Percentiles rank a stretch among this genome's conserved stretches.
These are phyloP conservation scores for Ammopiptanthus mongolicus DNA, from an alignment of 306 rosid genomes.

Conservation along the genomic window DNA sequence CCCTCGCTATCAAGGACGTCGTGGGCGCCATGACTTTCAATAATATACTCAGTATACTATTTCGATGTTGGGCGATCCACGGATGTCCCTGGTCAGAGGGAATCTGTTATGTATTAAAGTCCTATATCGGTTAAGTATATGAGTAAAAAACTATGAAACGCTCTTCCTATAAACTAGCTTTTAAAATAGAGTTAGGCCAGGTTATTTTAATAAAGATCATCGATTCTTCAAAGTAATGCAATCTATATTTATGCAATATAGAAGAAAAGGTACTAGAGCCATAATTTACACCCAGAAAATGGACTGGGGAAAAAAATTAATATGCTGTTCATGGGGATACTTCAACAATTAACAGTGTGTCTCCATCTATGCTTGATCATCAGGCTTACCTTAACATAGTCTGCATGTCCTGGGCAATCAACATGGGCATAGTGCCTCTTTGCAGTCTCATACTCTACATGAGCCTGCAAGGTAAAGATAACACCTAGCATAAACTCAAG, in stretches of 20 bases:
- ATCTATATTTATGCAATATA: neutral
- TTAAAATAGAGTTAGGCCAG: too few relatives aligned
- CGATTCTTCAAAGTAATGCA: neutral
- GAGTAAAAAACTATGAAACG: too few relatives aligned
- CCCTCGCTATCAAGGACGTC: too few relatives aligned
- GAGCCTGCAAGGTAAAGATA: conserved; percentile 56
- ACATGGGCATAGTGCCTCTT: conserved; percentile 96
- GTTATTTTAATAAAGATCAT: neutral
- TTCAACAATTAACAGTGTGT: neutral
- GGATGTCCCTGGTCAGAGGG: too few relatives aligned
- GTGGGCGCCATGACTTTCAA: too few relatives aligned
- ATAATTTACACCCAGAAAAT: neutral
- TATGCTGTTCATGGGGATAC: neutral
- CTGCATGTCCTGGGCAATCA: conserved; percentile 99
- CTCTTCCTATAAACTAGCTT: too few relatives aligned
- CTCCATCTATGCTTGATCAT: neutral
- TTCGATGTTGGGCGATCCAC: too few relatives aligned
- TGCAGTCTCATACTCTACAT: conserved; percentile 88
- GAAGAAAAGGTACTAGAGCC: neutral
- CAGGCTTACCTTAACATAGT: conserved; percentile 82
- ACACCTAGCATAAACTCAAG: neutral
- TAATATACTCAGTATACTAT: too few relatives aligned
- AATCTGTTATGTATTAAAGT: too few relatives aligned
- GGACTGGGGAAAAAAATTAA: neutral
- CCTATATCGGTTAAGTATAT: too few relatives aligned